phyloP scores from a whole-genome alignment of 495 filamentous ascomycete genomes.

The Physcia stellaris region DNA sequence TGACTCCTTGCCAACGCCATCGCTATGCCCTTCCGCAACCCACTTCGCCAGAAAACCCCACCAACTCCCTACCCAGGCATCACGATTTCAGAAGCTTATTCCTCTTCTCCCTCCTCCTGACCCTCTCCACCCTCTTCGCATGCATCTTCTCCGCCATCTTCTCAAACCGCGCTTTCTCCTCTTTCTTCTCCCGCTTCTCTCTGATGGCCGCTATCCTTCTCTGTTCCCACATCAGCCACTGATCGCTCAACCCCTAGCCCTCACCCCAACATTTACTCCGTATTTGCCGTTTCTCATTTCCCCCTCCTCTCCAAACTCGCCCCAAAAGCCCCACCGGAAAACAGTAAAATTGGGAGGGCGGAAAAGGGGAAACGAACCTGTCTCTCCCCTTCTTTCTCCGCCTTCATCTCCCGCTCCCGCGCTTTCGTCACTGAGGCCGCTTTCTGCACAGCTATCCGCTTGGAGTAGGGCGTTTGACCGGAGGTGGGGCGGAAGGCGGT shows the following conservation, averaged over 20 bases:
- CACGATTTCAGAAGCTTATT: constrained; percentile 92
- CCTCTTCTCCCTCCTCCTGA: constrained; percentile 91
- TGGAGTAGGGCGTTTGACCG: constrained; percentile 63
- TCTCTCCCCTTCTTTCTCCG: constrained; percentile 80
- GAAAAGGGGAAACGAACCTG: constrained; percentile 44
- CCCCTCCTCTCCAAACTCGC: no score
- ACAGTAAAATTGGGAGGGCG: no score
- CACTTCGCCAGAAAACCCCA: constrained; percentile 4
- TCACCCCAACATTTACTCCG: background rate
- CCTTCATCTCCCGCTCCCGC: constrained; percentile 87
- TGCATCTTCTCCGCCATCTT: constrained; percentile 98
- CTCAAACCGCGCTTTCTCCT: constrained; percentile 85
- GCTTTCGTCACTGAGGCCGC: constrained; percentile 64
- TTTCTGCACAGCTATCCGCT: constrained; percentile 51
- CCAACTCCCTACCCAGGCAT: constrained; percentile 29
- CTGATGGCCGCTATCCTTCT: constrained; percentile 63
- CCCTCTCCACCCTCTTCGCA: constrained; percentile 76
- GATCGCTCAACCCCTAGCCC: constrained; percentile 1
- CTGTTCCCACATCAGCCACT: constrained; percentile 37
- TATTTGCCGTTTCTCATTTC: no score
- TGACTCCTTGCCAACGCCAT: constrained; percentile 1
- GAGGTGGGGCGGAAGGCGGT: constrained; percentile 76
- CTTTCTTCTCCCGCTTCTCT: constrained; percentile 71
- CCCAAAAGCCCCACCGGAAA: no score
- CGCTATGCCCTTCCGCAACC: no score